These are phyloP conservation scores for Penicillium olsonii DNA, from an alignment of 2,329 filamentous ascomycete genomes.

Conservation along the genomic window DNA sequence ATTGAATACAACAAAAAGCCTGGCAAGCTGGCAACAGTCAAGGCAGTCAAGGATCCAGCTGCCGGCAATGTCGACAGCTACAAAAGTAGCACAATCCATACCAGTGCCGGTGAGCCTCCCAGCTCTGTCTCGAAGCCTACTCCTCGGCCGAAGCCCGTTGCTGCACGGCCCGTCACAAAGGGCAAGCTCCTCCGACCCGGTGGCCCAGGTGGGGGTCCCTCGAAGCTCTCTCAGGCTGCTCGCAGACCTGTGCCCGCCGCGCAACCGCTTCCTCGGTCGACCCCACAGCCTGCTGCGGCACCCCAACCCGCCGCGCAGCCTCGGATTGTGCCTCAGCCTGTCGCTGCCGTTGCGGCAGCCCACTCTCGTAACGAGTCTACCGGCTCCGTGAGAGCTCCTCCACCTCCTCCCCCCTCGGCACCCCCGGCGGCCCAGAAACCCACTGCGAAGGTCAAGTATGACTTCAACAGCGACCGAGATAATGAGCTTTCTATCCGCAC, in stretches of 20 bases:
- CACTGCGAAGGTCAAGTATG: constrained; percentile 87
- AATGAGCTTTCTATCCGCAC: constrained; percentile 82
- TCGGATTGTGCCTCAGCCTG: constrained; percentile 52
- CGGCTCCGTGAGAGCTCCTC: constrained; percentile 64
- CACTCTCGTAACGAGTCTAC: constrained; percentile 53
- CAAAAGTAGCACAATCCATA: constrained; percentile 91
- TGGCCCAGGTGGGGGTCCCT: constrained; percentile 78
- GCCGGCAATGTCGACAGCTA: constrained; percentile 75
- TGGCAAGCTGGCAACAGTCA: constrained; percentile 84
- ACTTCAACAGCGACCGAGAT: constrained; percentile 79
- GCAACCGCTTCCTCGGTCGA: constrained; percentile 38
- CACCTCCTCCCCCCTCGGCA: constrained; percentile 67
- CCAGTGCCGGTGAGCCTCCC: constrained; percentile 77
- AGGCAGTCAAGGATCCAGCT: constrained; percentile 84
- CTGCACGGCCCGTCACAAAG: constrained; percentile 85
- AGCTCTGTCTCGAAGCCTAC: constrained; percentile 81
- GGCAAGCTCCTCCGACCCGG: constrained; percentile 91
- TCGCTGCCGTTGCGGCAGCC: constrained; percentile 40
- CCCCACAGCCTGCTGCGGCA: constrained; percentile 33
- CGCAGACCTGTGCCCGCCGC: constrained; percentile 37
- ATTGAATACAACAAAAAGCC: constrained; percentile 99
- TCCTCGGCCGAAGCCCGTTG: constrained; percentile 81
- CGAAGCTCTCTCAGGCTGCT: constrained; percentile 60
- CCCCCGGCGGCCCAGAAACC: constrained; percentile 66
- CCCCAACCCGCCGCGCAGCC: constrained; percentile 40